These are phyloP conservation scores for Yamadazyma triangularis DNA, from an alignment of 1,139 yeast genomes.

Conservation along the genomic window DNA sequence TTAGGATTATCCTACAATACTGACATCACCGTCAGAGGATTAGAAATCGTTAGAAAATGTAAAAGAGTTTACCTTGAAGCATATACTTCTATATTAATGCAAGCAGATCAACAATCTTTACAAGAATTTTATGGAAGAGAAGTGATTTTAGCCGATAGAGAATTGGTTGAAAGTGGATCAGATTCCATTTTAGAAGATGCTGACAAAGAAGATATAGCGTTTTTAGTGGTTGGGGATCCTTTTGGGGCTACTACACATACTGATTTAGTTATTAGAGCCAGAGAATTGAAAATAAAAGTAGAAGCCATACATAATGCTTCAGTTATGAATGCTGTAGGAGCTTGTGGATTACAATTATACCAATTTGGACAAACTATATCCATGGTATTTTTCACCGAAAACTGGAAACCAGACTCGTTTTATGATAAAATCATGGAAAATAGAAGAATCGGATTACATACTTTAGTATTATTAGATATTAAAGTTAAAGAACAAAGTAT, in stretches of 20 bases:
- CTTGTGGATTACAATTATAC: slow-evolving; percentile 92
- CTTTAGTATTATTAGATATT: slow-evolving; percentile 81
- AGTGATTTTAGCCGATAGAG: slow-evolving; percentile 88
- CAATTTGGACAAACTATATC: slow-evolving; percentile 97
- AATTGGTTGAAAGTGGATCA: slow-evolving; percentile 84
- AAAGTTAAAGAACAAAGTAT: slow-evolving; percentile 95
- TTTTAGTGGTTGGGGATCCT: slow-evolving; percentile 95
- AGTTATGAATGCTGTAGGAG: slow-evolving; percentile 97
- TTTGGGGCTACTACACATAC: slow-evolving; percentile 99
- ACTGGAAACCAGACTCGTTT: slow-evolving; percentile 96
- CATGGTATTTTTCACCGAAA: slow-evolving; percentile 88
- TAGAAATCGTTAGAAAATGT: slow-evolving; percentile 78
- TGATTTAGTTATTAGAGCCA: slow-evolving; percentile 85
- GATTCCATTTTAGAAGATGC: slow-evolving; percentile 79
- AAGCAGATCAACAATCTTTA: slow-evolving; percentile 64
- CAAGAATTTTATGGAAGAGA: slow-evolving; percentile 84
- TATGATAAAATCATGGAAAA: slow-evolving; percentile 87
- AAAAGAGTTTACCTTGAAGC: slow-evolving; percentile 91
- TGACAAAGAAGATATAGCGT: slow-evolving; percentile 78
- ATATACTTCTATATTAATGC: slow-evolving; percentile 92
- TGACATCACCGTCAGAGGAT: slow-evolving; percentile 93
- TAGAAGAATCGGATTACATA: slow-evolving; percentile 84
- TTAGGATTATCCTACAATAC: slow-evolving; percentile 84
- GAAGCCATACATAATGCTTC: slow-evolving; percentile 93
- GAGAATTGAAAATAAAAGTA: slow-evolving; percentile 72